Conservation (phyloP, 495 filamentous ascomycete species). For the Chaetomium tenue region DNA sequence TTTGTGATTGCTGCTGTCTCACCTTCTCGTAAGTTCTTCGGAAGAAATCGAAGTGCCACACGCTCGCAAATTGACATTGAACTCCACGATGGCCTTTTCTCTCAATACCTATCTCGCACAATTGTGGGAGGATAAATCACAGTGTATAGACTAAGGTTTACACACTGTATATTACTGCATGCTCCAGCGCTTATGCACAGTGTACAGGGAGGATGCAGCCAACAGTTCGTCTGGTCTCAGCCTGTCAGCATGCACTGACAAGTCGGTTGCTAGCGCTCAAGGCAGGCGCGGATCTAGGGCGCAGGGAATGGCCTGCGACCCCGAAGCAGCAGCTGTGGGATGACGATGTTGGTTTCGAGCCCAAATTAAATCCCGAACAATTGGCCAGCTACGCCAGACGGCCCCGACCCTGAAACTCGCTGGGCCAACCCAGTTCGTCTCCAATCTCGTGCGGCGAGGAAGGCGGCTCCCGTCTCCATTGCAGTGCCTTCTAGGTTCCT, state of each 20-base stretch:
- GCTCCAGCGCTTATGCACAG: background rate
- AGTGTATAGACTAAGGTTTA: background rate
- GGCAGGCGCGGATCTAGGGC: constrained; percentile 19
- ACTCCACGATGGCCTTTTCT: background rate
- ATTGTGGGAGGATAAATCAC: background rate
- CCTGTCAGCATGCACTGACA: background rate
- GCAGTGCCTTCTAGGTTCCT: background rate
- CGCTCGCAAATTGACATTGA: background rate
- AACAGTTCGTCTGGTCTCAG: background rate
- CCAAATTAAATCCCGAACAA: constrained; percentile 34
- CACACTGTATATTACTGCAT: constrained; percentile 1
- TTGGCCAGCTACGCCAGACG: constrained; percentile 27
- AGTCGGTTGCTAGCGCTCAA: constrained; percentile 3
- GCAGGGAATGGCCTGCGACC: constrained; percentile 13
- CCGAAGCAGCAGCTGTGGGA: constrained; percentile 37
- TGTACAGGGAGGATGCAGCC: background rate
- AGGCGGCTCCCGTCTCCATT: background rate
- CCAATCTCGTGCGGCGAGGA: constrained; percentile 11
- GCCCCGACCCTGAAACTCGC: constrained; percentile 12
- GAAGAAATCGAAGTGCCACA: background rate
- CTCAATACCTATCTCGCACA: background rate
- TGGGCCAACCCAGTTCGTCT: constrained; percentile 1
- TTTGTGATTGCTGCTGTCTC: background rate
- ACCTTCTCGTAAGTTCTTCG: background rate
- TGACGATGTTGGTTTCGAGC: constrained; percentile 49